phyloP scores from a whole-genome alignment of 2,329 filamentous ascomycete genomes.

The Penicillium fuscoglaucum region DNA sequence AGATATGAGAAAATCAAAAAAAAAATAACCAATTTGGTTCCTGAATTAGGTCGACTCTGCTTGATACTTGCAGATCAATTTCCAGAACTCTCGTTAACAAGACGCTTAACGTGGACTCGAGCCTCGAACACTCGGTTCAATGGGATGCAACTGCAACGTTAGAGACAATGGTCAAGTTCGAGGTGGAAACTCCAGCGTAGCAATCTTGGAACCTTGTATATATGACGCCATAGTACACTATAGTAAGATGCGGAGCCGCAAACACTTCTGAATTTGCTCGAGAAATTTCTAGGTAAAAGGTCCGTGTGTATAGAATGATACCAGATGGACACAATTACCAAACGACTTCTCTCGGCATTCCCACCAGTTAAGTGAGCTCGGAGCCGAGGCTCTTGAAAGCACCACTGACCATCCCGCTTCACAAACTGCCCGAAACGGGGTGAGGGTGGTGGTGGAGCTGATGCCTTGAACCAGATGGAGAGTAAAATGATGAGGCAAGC shows the following conservation, averaged over 20 bases:
- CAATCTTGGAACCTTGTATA: not conserved
- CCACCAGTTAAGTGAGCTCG: not conserved
- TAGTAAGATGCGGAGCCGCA: not conserved
- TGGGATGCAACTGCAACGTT: slow-evolving; percentile 29
- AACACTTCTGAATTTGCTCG: not conserved
- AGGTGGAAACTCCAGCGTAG: slow-evolving; percentile 21
- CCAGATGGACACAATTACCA: not conserved
- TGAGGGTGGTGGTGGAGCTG: slow-evolving; percentile 2
- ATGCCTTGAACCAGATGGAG: not conserved
- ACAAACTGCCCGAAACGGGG: slow-evolving; percentile 8
- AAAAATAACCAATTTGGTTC: not conserved
- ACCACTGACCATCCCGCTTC: slow-evolving; percentile 5
- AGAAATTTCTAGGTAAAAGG: not conserved
- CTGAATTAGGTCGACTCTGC: not conserved
- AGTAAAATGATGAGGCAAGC: not conserved
- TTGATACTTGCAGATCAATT: not conserved
- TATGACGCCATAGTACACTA: slow-evolving; percentile 16
- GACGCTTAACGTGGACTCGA: slow-evolving; percentile 2
- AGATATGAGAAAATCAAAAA: not conserved
- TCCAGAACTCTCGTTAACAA: not conserved
- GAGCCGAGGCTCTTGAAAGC: not conserved
- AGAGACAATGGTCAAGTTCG: slow-evolving; percentile 24
- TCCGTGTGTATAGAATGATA: not conserved
- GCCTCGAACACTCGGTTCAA: not conserved
- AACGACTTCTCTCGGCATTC: not conserved